Percentiles rank a stretch among this genome's conserved stretches.
These are phyloP conservation scores for Fraxinus sp. DNA, from an alignment of 305 asterid species.

Conservation along the genomic window DNA sequence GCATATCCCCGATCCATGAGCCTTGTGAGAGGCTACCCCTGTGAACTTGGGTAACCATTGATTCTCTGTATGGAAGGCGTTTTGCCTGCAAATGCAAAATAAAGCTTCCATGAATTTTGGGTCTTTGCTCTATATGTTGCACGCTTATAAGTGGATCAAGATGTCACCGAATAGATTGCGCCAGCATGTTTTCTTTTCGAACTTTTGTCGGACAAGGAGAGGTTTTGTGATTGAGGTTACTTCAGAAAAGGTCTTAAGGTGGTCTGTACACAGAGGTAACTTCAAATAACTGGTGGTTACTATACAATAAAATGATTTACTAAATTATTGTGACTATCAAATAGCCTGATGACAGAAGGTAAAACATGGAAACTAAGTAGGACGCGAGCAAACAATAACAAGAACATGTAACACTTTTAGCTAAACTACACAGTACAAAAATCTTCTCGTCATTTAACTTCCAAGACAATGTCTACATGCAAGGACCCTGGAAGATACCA, in stretches of 20 bases:
- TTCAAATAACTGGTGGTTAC: not conserved
- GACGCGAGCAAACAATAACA: not conserved
- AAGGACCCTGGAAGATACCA: not conserved
- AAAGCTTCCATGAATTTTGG: not conserved
- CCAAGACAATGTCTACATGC: not conserved
- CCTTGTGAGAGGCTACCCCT: conserved; percentile 81
- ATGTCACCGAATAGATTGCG: not conserved
- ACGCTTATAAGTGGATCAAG: not conserved
- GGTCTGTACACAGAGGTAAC: not conserved
- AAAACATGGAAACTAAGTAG: not conserved
- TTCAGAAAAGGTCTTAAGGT: not conserved
- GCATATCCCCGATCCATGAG: conserved; percentile 97
- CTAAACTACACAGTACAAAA: not conserved
- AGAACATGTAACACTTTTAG: not conserved
- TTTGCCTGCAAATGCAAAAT: conserved; percentile 63
- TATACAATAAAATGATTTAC: not conserved
- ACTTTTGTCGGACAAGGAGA: not conserved
- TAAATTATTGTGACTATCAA: not conserved
- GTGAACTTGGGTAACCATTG: conserved; percentile 55
- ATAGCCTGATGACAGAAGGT: not conserved
- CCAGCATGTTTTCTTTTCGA: not conserved
- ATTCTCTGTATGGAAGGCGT: conserved; percentile 76
- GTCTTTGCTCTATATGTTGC: not conserved
- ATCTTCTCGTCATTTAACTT: not conserved
- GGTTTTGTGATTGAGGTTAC: not conserved